phyloP scores from a whole-genome alignment of 208 protist genomes.

The Balamuthia mandrillaris region DNA sequence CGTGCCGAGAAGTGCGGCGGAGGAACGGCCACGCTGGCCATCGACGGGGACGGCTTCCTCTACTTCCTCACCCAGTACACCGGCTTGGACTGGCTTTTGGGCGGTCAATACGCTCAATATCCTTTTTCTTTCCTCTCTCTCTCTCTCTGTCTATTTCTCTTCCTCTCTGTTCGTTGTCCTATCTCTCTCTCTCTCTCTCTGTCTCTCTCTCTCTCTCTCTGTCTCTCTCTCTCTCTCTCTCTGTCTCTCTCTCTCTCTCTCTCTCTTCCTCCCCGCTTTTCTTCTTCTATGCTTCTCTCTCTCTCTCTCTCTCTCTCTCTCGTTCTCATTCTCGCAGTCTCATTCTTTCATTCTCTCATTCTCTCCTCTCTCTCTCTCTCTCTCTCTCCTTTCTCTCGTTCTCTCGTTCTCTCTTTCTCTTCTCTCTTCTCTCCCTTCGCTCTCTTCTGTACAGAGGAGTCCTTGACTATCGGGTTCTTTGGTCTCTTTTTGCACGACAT shows the following conservation, averaged over 20 bases:
- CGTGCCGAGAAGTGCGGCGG: too few species aligned
- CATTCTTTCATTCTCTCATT: background rate
- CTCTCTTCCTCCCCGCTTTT: background rate
- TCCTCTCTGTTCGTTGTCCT: background rate
- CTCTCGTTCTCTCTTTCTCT: background rate
- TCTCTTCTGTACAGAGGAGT: background rate
- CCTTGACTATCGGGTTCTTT: too few species aligned
- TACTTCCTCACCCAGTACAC: background rate
- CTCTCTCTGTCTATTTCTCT: background rate
- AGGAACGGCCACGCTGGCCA: too few species aligned
- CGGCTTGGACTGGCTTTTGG: background rate
- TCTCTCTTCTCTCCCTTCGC: background rate
- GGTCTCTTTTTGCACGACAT: too few species aligned
- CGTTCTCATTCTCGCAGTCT: too few species aligned
- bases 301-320: background rate
- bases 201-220: background rate
- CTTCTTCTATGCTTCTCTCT: background rate
- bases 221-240: background rate
- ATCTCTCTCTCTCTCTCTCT: background rate
- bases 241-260: background rate
- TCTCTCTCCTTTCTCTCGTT: background rate
- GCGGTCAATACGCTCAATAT: background rate
- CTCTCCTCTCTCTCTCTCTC: background rate
- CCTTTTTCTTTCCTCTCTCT: background rate
- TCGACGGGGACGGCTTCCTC: conserved; percentile 4